These are phyloP conservation scores for Verticillium klebahnii DNA, from an alignment of 2,329 filamentous ascomycete genomes.

Conservation along the genomic window DNA sequence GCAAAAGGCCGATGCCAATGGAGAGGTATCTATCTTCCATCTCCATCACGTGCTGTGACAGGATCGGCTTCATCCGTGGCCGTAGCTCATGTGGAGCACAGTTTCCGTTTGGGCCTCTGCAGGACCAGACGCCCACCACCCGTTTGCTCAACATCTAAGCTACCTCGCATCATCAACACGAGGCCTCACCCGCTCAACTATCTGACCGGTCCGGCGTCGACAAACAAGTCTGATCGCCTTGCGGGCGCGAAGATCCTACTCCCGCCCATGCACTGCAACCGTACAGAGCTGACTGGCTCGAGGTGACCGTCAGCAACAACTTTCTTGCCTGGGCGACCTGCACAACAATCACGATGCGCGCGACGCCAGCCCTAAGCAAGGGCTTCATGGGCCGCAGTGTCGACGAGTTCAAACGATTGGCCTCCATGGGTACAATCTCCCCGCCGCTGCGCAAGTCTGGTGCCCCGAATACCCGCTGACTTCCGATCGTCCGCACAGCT, in stretches of 20 bases:
- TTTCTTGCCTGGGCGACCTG: not conserved
- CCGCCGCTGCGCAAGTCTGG: not conserved
- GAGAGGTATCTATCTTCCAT: too few relatives aligned
- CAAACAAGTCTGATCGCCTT: too few relatives aligned
- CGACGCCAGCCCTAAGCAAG: slow-evolving; percentile 39
- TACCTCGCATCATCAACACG: too few relatives aligned
- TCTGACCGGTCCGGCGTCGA: too few relatives aligned
- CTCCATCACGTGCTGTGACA: too few relatives aligned
- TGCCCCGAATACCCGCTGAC: not conserved
- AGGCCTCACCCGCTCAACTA: too few relatives aligned
- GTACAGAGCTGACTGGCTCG: not conserved
- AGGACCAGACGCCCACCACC: too few relatives aligned
- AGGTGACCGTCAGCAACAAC: slow-evolving; percentile 1
- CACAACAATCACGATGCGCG: slow-evolving; percentile 36
- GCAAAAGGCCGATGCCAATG: too few relatives aligned
- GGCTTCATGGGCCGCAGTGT: slow-evolving; percentile 55
- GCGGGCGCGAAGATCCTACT: not conserved
- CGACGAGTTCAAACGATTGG: slow-evolving; percentile 55
- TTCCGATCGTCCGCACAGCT: slow-evolving; percentile 36
- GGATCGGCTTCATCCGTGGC: too few relatives aligned
- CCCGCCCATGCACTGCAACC: not conserved
- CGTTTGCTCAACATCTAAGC: too few relatives aligned
- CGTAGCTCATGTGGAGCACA: too few relatives aligned
- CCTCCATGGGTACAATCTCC: slow-evolving; percentile 43
- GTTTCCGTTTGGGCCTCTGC: too few relatives aligned